Evolutionary conservation across 192 early-diverging fungal genomes (phyloP), one percentile per base, ranked within the genome.

Genomic region (Coemansia sp.): DNA sequence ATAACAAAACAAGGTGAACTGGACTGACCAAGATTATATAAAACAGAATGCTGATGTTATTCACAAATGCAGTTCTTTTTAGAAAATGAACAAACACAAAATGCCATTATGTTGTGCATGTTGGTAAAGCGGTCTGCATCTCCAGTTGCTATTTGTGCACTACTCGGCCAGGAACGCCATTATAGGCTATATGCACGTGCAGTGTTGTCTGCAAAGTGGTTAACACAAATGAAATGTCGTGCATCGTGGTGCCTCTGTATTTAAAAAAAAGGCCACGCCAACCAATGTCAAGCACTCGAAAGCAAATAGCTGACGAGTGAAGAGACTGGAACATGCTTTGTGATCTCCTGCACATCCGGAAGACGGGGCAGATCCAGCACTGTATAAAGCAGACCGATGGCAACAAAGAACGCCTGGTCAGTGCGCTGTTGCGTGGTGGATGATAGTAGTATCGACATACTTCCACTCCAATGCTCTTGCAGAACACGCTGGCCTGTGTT

Each of bases 311-410:
- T 58, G 0, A 65, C 43, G 12, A 77, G 66, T 15, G 66, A 58
- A 1, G 69, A 41, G n/a, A 72, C 22, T 6, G 75, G 69, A 11
- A 77, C 61, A 22, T 65, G 69, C 63, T 72, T 72, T 3, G 66
- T 56, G 8, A 68, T 13, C 22, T 61, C 65, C 42, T 62, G 57
- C 2, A 62, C 66, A 19, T 72, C 70, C 4, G 49, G 13, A n/a
- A 65, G 68, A 41, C 41, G n/a, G 0, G 77, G 77, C 22, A 73
- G 55, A 61, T 78, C 72, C 5, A 78, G 64, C 32, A 42, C 62
- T 8, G 68, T 47, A 45, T 70, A 48, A 7, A 77, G 43, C n/a
- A 77, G 5, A 8, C 62, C 65, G 37, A 72, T 51, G 0, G 51
- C 26, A 4, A 42, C 36, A 22, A 48, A 61, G 0, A 54, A 41